Percentiles rank a stretch among this genome's conserved stretches.
Conservation (phyloP, 2,329 filamentous ascomycete genomes). For the Thelonectria rubi region DNA sequence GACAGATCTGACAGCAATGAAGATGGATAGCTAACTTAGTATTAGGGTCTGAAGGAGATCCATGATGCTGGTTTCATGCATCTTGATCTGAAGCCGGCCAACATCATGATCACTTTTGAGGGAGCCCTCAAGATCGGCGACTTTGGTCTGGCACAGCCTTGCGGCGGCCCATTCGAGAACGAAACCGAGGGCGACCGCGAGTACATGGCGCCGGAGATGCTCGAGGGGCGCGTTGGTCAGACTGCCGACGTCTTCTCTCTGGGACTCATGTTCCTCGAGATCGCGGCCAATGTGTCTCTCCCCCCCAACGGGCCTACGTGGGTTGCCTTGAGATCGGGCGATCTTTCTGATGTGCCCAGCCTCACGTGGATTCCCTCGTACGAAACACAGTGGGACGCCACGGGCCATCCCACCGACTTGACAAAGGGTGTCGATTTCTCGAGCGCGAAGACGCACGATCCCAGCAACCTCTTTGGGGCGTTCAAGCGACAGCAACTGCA, state of each 20-base stretch:
- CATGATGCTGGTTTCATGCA: constrained; percentile 89
- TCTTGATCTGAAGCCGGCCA: constrained; percentile 85
- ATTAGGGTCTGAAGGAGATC: constrained; percentile 87
- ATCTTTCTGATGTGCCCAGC: constrained; percentile 87
- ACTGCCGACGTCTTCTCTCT: constrained; percentile 94
- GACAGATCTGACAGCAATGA: not conserved
- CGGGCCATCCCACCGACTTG: constrained; percentile 57
- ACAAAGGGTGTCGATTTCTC: constrained; percentile 49
- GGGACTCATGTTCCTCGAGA: constrained; percentile 93
- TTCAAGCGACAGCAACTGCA: constrained; percentile 60
- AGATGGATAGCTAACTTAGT: constrained; percentile 21
- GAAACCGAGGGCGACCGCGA: constrained; percentile 95
- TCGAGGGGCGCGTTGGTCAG: constrained; percentile 86
- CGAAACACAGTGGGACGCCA: constrained; percentile 76
- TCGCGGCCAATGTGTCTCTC: constrained; percentile 90
- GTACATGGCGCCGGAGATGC: constrained; percentile 94
- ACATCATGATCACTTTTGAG: constrained; percentile 83
- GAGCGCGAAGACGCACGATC: constrained; percentile 45
- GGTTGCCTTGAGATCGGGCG: constrained; percentile 88
- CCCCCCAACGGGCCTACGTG: constrained; percentile 93
- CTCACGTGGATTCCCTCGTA: constrained; percentile 83
- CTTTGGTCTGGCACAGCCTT: constrained; percentile 82
- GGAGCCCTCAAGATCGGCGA: constrained; percentile 86
- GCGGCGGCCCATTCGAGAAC: constrained; percentile 75
- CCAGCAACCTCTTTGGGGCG: constrained; percentile 54